Conservation (phyloP, 2,329 filamentous ascomycete species). For the Calcarisporium arbuscula region DNA sequence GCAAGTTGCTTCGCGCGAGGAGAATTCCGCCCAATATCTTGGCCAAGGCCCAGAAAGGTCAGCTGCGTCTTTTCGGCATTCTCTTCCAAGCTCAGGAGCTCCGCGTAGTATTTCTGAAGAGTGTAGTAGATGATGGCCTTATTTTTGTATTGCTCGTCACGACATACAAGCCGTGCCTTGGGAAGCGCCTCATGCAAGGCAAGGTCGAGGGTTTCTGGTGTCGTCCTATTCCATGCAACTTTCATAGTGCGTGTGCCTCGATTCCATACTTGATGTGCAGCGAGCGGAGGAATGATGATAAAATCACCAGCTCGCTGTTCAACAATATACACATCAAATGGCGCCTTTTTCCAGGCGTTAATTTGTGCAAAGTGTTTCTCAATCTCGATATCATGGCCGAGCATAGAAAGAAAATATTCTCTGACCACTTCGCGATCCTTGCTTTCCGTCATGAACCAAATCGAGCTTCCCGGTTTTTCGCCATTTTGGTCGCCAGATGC, state of each 20-base stretch:
- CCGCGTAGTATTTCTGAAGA: conserved; percentile 68
- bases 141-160: conserved; percentile 98
- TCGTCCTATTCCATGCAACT: conserved; percentile 95
- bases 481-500: conserved; percentile 67
- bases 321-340: conserved; percentile 87
- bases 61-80: conserved; percentile 38
- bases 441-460: conserved; percentile 99
- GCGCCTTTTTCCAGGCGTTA: conserved; percentile 91
- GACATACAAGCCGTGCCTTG: conserved; percentile 82
- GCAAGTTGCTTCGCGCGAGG: conserved; percentile 60
- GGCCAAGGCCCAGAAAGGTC: conserved; percentile 41
- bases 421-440: conserved; percentile 86
- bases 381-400: conserved; percentile 94
- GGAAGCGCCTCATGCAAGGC: conserved; percentile 83
- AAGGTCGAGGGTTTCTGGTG: conserved; percentile 81
- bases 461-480: conserved; percentile 78
- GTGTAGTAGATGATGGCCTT: conserved; percentile 93
- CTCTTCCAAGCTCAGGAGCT: conserved; percentile 49
- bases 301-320: conserved; percentile 89
- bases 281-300: conserved; percentile 85
- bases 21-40: conserved; percentile 35
- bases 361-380: conserved; percentile 96
- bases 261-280: conserved; percentile 98
- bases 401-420: conserved; percentile 86
- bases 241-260: conserved; percentile 94